These are phyloP conservation scores for Dothistroma pini DNA, from an alignment of 2,329 filamentous ascomycete species.

Conservation along the genomic window DNA sequence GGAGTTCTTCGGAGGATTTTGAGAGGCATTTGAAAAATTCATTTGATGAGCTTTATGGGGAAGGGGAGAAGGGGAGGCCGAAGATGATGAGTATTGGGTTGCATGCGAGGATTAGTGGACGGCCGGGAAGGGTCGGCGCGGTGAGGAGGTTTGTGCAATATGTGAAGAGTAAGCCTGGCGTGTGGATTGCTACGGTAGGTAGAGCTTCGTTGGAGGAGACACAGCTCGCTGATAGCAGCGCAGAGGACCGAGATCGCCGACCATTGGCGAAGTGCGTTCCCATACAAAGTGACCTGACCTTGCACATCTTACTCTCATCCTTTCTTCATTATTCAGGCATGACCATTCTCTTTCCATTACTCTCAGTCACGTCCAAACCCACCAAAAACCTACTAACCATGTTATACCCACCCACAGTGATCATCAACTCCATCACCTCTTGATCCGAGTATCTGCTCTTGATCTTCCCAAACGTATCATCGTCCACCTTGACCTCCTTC, in stretches of 20 bases:
- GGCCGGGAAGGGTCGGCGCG: conserved; percentile 51
- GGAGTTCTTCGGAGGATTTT: conserved; percentile 34
- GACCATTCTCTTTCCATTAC: conserved; percentile 35
- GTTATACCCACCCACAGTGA: conserved; percentile 38
- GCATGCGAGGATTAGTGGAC: conserved; percentile 53
- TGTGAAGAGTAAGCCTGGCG: conserved; percentile 49
- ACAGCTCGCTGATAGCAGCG: background rate
- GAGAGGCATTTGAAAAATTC: conserved; percentile 49
- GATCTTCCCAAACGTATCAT: conserved; percentile 31
- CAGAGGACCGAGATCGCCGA: background rate
- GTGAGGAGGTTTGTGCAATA: conserved; percentile 54
- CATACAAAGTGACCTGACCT: background rate
- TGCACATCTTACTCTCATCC: background rate
- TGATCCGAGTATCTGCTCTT: conserved; percentile 32
- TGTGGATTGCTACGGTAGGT: conserved; percentile 49
- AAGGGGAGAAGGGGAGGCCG: conserved; percentile 47
- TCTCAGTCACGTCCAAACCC: conserved; percentile 38
- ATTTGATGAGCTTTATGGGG: conserved; percentile 54
- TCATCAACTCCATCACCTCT: conserved; percentile 36
- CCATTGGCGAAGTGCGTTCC: background rate
- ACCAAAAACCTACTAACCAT: conserved; percentile 39
- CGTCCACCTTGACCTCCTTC: conserved; percentile 30
- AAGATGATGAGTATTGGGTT: conserved; percentile 59
- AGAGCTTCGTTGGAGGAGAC: background rate
- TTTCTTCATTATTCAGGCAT: conserved; percentile 24